These are phyloP conservation scores for Neonectria faginata DNA, from an alignment of 2,329 filamentous ascomycete species.

Conservation along the genomic window DNA sequence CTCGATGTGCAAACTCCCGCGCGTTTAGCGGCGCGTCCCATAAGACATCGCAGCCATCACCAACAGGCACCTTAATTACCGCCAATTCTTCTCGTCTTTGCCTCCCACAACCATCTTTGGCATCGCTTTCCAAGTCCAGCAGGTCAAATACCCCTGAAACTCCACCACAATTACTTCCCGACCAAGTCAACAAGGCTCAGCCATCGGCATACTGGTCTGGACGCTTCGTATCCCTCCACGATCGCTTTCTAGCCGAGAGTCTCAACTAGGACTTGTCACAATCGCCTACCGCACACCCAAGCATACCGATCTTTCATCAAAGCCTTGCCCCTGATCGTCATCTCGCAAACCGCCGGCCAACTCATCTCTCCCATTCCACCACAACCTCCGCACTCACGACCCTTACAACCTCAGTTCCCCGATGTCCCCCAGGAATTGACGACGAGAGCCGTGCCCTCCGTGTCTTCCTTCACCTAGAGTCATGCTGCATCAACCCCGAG, in stretches of 20 bases:
- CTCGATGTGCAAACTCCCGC: conserved; percentile 33
- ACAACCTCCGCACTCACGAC: conserved; percentile 50
- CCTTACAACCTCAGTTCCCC: conserved; percentile 34
- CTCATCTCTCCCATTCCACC: conserved; percentile 48
- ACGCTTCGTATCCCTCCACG: conserved; percentile 68
- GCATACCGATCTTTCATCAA: conserved; percentile 5
- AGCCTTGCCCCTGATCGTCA: conserved; percentile 32
- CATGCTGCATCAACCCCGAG: conserved; percentile 59
- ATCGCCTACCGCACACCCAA: not conserved
- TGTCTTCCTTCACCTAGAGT: conserved; percentile 60
- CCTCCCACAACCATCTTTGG: conserved; percentile 35
- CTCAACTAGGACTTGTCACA: conserved; percentile 32
- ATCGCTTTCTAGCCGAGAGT: conserved; percentile 55
- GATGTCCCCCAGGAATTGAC: conserved; percentile 38
- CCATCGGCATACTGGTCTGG: conserved; percentile 70
- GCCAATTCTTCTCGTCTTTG: conserved; percentile 37
- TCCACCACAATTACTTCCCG: conserved; percentile 37
- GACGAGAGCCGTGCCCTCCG: conserved; percentile 58
- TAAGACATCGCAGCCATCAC: conserved; percentile 38
- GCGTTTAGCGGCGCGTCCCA: conserved; percentile 28
- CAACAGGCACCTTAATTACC: conserved; percentile 32
- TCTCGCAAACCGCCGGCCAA: conserved; percentile 38
- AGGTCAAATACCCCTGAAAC: conserved; percentile 32
- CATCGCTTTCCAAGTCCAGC: conserved; percentile 35
- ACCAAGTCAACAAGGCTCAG: conserved; percentile 56